Base-by-base conservation (phyloP, 495 filamentous ascomycete species). In the Hyaloscypha finlandica region DNA sequence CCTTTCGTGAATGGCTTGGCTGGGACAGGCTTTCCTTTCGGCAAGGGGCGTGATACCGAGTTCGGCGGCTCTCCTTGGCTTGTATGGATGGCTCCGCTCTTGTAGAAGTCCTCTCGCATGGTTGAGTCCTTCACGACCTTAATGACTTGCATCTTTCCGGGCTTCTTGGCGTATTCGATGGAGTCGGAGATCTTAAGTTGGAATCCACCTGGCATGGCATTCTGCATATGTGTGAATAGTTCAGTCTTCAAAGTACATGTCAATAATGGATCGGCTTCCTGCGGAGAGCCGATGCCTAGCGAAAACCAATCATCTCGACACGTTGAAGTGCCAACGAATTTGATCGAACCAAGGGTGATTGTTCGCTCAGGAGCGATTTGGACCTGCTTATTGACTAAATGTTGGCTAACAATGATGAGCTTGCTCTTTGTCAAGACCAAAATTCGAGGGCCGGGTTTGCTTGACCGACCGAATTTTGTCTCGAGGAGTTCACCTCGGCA, bases 101-200 rank as follows among this genome's bases (percentile, higher is more conserved):
- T 99, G 82, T 99, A 99, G 70, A 87, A 82, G 74, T 98, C 96
- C 51, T 89, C 86, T 59, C 85, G 76, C 31, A 81, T 77, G 6
- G 91, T 86, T 2, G 83, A 79, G 74, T 99, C 96, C 77, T 96
- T 97, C 66, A 97, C 73, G 2, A 88, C 90, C 82, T 98, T 98
- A 69, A 99, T 88, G 3, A 84, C 71, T 53, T 92, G 88, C 72
- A 91, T 84, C 81, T 99, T 99, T 39, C 93, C 92, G 4, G 96
- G 96, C 80, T 99, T 99, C 85, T 98, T 99, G 73, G 94, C 93
- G 77, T 95, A 99, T 74, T 97, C 92, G 74, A 99, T 94, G 2
- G 84, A 84, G 35, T 94, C 88, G 19, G 80, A 86, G 65, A 99
- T 91, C 81, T 90, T 92, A 64, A 99, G 75, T 74, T 90, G 91